These are phyloP conservation scores for Monosporascus sp. DNA, from an alignment of 2,329 filamentous ascomycete species.

Conservation along the genomic window DNA sequence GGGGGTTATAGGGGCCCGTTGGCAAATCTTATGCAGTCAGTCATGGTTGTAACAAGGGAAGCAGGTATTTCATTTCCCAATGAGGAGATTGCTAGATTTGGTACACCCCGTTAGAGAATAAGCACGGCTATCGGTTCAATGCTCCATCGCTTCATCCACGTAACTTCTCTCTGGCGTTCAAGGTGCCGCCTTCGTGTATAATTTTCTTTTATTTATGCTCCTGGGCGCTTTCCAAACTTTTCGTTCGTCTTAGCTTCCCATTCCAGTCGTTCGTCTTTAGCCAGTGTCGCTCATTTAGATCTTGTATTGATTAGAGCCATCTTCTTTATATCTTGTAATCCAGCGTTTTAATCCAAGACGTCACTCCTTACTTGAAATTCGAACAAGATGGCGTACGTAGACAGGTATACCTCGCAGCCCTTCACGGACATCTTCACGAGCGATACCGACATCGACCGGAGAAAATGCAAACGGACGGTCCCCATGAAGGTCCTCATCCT, in stretches of 20 bases:
- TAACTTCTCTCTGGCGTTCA: background rate
- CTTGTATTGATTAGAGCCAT: background rate
- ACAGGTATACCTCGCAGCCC: slow-evolving; percentile 34
- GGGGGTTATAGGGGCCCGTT: no score
- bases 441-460: slow-evolving; percentile 64
- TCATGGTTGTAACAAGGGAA: background rate
- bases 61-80: background rate
- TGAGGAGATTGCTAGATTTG: background rate
- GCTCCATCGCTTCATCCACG: background rate
- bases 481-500: slow-evolving; percentile 70
- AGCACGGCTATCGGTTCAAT: background rate
- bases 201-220: background rate
- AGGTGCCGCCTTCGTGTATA: background rate
- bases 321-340: background rate
- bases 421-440: slow-evolving; percentile 57
- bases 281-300: background rate
- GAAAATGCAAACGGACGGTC: slow-evolving; percentile 59
- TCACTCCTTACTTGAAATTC: background rate
- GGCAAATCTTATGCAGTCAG: background rate
- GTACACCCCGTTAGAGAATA: background rate
- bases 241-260: background rate
- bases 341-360: background rate
- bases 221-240: background rate
- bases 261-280: no score
- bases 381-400: slow-evolving; percentile 21